Conservation (phyloP, 2,329 filamentous ascomycete species). For the Orbilia javanica region DNA sequence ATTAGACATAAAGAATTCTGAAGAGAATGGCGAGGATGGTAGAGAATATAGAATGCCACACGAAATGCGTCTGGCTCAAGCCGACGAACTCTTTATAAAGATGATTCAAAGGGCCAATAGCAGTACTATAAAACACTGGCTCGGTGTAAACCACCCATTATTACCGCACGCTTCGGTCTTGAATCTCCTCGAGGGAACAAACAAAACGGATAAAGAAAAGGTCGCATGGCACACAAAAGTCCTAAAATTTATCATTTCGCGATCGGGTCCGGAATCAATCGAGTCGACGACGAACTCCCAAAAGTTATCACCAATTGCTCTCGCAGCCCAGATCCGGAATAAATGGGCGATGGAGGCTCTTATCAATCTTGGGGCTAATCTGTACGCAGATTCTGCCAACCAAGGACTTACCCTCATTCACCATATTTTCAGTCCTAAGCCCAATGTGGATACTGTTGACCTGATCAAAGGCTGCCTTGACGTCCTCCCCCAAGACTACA, state of each 20-base stretch:
- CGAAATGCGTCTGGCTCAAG: neutral
- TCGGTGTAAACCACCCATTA: conserved; percentile 57
- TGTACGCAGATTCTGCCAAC: conserved; percentile 70
- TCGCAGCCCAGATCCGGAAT: conserved; percentile 74
- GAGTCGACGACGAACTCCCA: conserved; percentile 71
- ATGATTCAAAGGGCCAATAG: conserved; percentile 27
- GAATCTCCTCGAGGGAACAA: conserved; percentile 58
- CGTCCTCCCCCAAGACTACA: conserved; percentile 15
- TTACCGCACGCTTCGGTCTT: conserved; percentile 59
- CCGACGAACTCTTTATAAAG: neutral
- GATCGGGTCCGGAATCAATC: conserved; percentile 73
- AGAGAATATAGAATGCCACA: neutral
- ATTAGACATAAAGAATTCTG: neutral
- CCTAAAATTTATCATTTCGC: conserved; percentile 73
- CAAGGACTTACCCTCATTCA: conserved; percentile 73
- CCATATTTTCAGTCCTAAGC: neutral
- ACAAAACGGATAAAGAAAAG: neutral
- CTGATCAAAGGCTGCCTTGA: conserved; percentile 1
- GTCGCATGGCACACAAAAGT: conserved; percentile 62
- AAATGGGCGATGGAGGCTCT: conserved; percentile 73
- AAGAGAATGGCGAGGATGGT: neutral
- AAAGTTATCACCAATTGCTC: conserved; percentile 76
- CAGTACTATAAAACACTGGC: conserved; percentile 49
- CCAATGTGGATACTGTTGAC: neutral
- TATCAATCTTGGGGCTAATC: conserved; percentile 76